Evolutionary conservation across 805 yeast species (phyloP), one percentile per base, ranked within the genome.

Genomic region (Pichia phayaonensis): DNA sequence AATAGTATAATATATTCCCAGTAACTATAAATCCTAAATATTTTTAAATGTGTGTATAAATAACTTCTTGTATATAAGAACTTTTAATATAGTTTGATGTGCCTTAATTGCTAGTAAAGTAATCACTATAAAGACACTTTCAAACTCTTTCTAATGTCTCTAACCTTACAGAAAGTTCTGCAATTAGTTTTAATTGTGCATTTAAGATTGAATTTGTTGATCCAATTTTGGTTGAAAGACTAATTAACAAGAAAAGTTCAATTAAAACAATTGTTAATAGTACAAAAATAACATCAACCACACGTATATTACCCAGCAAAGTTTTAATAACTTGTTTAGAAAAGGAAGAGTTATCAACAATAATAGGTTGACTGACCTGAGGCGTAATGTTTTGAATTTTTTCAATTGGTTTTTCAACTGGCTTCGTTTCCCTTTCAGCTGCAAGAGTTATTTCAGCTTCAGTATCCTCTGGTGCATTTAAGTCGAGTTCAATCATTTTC

Each of bases 401-500:
- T n/a, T 34, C 38, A 34, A 34, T 34, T 22, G 29, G 13, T 2
- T 21, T 34, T 16, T n/a, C 20, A 24, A 16, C 18, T 20, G 22
- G 12, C 26, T 18, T 16, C 22, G 4, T 31, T 24, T 16, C 13
- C 22, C 34, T 26, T 21, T 21, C 18, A 40, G 13, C 15, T 13
- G 5, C 44, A 4, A 3, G 6, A 18, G 11, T 15, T 6, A 40
- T 41, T 21, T 46, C 45, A 21, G 18, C 8, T 8, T 50, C 47
- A n/a, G 4, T n/a, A 40, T 29, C 42, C 15, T 18, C 47, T n/a
- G 18, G 2, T 29, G 26, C 41, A 39, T 41, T 27, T 15, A 40
- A 18, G 20, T 41, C 22, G 5, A 36, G 34, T 24, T 54, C 54
- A 31, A 29, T 43, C 4, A 34, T 39, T 40, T 43, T 46, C 15